A percentile compares a stretch with the other conserved stretches of the same genome.
Conservation (phyloP, 805 yeast species). For the Wickerhamiella kurtzmanii region DNA sequence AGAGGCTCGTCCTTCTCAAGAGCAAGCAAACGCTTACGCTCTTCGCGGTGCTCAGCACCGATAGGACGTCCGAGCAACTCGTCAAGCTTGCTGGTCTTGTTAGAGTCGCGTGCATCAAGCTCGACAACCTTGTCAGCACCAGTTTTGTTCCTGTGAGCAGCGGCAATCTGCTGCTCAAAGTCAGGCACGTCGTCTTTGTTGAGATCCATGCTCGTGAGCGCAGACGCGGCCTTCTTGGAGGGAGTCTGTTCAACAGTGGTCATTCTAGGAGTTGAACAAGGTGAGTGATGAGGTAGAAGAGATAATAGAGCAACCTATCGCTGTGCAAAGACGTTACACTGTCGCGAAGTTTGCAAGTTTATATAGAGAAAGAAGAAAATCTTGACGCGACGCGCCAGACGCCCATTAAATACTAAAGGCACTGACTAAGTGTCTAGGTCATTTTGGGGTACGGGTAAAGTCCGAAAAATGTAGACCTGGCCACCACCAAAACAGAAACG, state of each 20-base stretch:
- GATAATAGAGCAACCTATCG: background rate
- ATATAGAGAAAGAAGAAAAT: background rate
- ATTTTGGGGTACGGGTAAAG: background rate
- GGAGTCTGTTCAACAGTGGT: conserved; percentile 37
- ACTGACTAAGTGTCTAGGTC: background rate
- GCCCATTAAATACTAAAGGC: background rate
- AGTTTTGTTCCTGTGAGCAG: conserved; percentile 15
- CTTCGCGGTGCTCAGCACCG: conserved; percentile 16
- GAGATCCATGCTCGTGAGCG: conserved; percentile 40
- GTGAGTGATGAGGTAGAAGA: background rate
- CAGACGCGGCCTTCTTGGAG: conserved; percentile 48
- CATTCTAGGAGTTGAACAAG: conserved; percentile 4
- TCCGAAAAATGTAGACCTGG: background rate
- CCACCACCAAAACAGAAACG: background rate
- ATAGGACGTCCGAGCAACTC: conserved; percentile 15
- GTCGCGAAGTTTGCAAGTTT: background rate
- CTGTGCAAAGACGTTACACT: background rate
- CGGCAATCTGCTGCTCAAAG: conserved; percentile 8
- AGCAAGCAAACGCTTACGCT: conserved; percentile 41
- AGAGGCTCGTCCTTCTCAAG: conserved; percentile 82
- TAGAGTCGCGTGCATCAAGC: conserved; percentile 8
- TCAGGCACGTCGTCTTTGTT: conserved; percentile 18
- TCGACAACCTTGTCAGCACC: conserved; percentile 19
- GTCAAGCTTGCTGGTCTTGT: conserved; percentile 22
- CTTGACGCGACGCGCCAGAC: background rate